Conservation (phyloP, 495 filamentous ascomycete species). For the Bathelium albidoporum region DNA sequence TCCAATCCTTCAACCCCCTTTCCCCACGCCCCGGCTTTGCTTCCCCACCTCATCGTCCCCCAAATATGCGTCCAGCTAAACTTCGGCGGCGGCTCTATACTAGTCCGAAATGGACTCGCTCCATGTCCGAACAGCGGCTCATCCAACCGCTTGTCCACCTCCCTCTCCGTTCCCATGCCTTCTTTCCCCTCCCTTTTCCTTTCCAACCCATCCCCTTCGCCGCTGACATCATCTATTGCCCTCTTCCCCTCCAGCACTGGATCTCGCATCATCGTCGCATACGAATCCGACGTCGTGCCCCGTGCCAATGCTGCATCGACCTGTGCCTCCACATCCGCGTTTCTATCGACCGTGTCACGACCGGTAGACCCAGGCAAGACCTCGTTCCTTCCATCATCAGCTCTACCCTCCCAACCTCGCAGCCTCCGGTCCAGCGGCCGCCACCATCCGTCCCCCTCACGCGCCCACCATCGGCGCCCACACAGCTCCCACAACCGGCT, state of each 20-base stretch:
- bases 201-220: conserved; percentile 32
- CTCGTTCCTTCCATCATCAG: not conserved
- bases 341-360: conserved; percentile 6
- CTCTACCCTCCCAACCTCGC: conserved; percentile 46
- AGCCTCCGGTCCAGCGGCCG: conserved; percentile 48
- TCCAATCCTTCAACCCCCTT: conserved; percentile 38
- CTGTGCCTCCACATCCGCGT: not conserved
- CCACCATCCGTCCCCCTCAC: conserved; percentile 49
- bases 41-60: conserved; percentile 44
- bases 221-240: conserved; percentile 26
- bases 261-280: conserved; percentile 1
- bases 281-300: conserved; percentile 1
- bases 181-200: conserved; percentile 15
- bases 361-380: not conserved
- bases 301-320: not conserved
- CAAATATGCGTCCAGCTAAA: conserved; percentile 42
- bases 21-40: conserved; percentile 44
- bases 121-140: conserved; percentile 27
- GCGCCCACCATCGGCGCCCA: conserved; percentile 50
- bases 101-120: conserved; percentile 38
- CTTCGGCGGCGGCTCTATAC: conserved; percentile 36
- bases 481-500: conserved; percentile 65
- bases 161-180: conserved; percentile 18
- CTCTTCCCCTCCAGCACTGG: not conserved
- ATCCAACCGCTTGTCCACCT: conserved; percentile 9